These are phyloP conservation scores for Harringtonia lauricola DNA, from an alignment of 2,329 filamentous ascomycete genomes.

Conservation along the genomic window DNA sequence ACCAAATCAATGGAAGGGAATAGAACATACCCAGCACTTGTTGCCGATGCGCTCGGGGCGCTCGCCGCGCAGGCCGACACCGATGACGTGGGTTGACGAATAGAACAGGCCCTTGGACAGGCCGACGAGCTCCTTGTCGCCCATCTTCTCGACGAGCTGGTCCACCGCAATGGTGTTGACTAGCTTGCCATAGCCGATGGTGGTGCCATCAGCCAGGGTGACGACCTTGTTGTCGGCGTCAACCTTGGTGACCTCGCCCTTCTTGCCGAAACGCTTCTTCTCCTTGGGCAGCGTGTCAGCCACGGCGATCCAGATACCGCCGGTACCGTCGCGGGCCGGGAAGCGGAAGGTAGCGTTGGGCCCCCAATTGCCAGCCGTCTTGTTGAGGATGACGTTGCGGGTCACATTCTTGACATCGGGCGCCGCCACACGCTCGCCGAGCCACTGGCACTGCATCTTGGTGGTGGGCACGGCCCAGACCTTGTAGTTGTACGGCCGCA, in stretches of 20 bases:
- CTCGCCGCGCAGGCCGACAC: conserved; percentile 83
- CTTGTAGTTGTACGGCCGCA: conserved; percentile 99
- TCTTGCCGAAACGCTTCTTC: conserved; percentile 82
- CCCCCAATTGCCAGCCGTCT: conserved; percentile 94
- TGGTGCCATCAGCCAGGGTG: conserved; percentile 72
- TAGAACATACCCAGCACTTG: conserved; percentile 79
- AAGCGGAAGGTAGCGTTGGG: conserved; percentile 98
- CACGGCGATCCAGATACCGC: conserved; percentile 98
- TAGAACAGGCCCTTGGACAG: conserved; percentile 91
- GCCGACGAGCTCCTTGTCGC: conserved; percentile 69
- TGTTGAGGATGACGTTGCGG: conserved; percentile 90
- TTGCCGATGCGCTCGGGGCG: conserved; percentile 95
- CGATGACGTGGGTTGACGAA: conserved; percentile 94
- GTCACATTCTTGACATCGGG: conserved; percentile 91
- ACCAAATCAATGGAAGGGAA: neutral
- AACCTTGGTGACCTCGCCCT: conserved; percentile 75
- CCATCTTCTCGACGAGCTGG: conserved; percentile 75
- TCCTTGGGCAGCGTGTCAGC: conserved; percentile 85
- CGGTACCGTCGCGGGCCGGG: conserved; percentile 88
- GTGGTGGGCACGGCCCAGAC: conserved; percentile 98
- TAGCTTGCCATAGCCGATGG: conserved; percentile 82
- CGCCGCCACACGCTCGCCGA: conserved; percentile 95
- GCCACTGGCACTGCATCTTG: conserved; percentile 99
- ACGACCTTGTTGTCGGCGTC: conserved; percentile 79
- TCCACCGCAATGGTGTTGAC: conserved; percentile 96